Base-by-base conservation (phyloP, 176 grass and related monocot genomes). In the Carex kokanica region DNA sequence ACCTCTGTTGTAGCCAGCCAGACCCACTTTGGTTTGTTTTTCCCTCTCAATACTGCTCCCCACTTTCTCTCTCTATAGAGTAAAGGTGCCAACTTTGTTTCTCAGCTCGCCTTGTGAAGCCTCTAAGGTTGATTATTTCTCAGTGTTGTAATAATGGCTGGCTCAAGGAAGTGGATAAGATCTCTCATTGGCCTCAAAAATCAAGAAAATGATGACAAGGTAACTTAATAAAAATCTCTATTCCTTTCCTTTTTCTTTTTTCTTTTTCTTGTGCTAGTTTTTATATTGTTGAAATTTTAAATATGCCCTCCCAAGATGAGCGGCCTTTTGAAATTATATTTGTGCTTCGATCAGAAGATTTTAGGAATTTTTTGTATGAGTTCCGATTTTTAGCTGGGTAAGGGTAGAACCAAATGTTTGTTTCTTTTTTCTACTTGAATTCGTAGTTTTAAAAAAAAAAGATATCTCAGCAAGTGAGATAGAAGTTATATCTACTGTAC, bases 131-230 rank as follows among this genome's bases (percentile, higher is more conserved):
- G n/a, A 54, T 24, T 77, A n/a, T 85, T 53, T 85, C 63, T 69
- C 20, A 56, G 59, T 18, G 84, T 12, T 36, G 66, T 74, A 81
- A 82, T 60, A 23, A 85, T 87, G 88, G 91, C 85, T 20, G 93
- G 84, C 7, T 99, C 96, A 57, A 90, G 91, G 80, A 96, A 96
- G 75, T 99, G 96, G 96, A 86, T 99, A 16, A 96, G 90, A 66
- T 89, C 88, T 36, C 88, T 99, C 52, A 88, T 99, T 38, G 88
- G 93, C 57, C 93, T 99, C 86, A 95, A 95, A 88, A 93, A 90
- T 83, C 93, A 86, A 10, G 93, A 91, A 52, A 87, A 86, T 57
- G 89, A 93, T 5, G 90, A 87, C 4, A 78, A 88, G 84, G 95
- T 98, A 90, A 90, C 69, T 47, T 1, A 15, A 53, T 29, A 64